phyloP scores from a whole-genome alignment of 768 basidiomycete species.

The Daedalea quercina region DNA sequence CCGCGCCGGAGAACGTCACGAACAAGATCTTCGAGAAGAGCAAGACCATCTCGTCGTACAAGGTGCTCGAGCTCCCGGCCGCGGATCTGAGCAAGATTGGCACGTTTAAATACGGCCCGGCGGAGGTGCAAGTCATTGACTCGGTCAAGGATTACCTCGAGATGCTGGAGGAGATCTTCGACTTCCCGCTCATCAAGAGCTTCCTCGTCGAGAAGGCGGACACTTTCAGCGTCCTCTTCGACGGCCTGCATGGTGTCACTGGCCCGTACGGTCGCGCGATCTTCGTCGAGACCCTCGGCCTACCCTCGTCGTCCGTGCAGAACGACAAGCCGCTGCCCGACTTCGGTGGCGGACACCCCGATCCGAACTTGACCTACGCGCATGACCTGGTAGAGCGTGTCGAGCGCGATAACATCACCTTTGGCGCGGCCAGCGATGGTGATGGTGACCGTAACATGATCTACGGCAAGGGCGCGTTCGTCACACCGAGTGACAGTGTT shows the following conservation, averaged over 20 bases:
- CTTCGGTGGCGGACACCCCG: constrained; percentile 97
- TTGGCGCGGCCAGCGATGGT: constrained; percentile 96
- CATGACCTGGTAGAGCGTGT: constrained; percentile 90
- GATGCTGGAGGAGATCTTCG: constrained; percentile 86
- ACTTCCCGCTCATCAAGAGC: constrained; percentile 84
- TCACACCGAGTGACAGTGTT: constrained; percentile 95
- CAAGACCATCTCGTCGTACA: constrained; percentile 82
- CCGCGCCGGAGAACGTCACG: constrained; percentile 95
- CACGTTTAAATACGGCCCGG: constrained; percentile 72
- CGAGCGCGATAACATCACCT: constrained; percentile 77
- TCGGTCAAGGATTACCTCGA: constrained; percentile 85
- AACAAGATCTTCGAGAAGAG: constrained; percentile 91
- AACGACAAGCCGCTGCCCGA: constrained; percentile 90
- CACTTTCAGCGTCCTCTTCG: constrained; percentile 85
- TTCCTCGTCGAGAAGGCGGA: constrained; percentile 70
- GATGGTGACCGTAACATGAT: constrained; percentile 99
- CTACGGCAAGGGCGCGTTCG: constrained; percentile 96
- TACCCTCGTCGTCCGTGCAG: constrained; percentile 76
- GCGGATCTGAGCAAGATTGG: constrained; percentile 83
- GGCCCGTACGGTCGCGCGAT: constrained; percentile 93
- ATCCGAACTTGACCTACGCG: constrained; percentile 97
- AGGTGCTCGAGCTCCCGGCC: constrained; percentile 67
- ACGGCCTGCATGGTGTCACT: constrained; percentile 94
- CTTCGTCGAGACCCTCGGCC: constrained; percentile 75
- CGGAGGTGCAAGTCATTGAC: constrained; percentile 87